Base-by-base conservation (phyloP, 345 rosid genomes). In the Boechera divaricarpa region DNA sequence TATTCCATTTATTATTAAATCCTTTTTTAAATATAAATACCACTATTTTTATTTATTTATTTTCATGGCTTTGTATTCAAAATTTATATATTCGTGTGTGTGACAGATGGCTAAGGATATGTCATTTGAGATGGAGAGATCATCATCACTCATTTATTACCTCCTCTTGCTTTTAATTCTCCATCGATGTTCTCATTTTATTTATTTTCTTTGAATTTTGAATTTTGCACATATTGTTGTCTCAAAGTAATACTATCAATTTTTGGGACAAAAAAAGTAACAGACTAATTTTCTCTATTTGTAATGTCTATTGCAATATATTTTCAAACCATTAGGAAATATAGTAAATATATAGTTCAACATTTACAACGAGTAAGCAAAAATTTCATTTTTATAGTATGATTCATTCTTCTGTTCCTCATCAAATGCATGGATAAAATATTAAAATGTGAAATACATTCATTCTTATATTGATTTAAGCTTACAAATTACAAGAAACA, bases 71-170 rank as follows among this genome's bases (percentile, higher is more conserved):
- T 60, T n/a, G 36, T 51, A 76, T 68, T 76, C 35, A 39, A 52
- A n/a, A 52, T 51, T 28, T 73, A 49, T 53, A 41, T 32, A 64
- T 24, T 9, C 35, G 10, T 55, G n/a, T 39, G 21, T 53, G 41
- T 77, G 75, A 61, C 66, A 63, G 76, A 70, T 70, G 61, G 81
- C 72, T 70, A 76, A 76, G 74, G 75, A 76, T 76, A 52, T 69
- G 75, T 76, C 80, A 76, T 62, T 69, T 69, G 75, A 69, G 70
- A 69, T 69, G 47, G 79, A 69, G 74, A 41, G 56, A 68, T 69
- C 75, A 69, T 69, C 57, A 51, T 69, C 38, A 33, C 41, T 41
- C 75, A 69, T 76, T 75, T 68, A 76, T 60, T 76, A 68, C 74
- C 67, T 39, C 60, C 67, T 49, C 57, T 38, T 56, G 33, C 66